Evolutionary conservation across 2,329 filamentous ascomycete genomes (phyloP).

Genomic region (Chaetomium olivaceum): DNA sequence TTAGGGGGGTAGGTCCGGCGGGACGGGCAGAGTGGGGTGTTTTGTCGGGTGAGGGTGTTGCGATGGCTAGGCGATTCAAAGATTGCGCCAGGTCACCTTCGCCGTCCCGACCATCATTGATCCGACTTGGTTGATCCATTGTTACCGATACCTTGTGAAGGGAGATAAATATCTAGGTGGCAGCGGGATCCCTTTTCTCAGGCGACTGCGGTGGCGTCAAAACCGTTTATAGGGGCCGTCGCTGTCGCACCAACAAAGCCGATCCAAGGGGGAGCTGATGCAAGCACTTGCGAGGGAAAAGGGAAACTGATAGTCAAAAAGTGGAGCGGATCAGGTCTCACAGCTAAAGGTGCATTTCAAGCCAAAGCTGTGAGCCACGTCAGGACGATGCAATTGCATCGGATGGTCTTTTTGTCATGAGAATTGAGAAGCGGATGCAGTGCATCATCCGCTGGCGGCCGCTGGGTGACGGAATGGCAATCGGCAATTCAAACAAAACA

Average conservation of each 20-base stretch:
- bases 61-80: slow-evolving; percentile 30
- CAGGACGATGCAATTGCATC: background rate
- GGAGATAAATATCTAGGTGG: background rate
- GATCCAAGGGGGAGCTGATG: background rate
- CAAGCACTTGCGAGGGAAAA: background rate
- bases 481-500: slow-evolving; percentile 11
- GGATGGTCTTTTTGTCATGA: background rate
- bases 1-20: slow-evolving; percentile 35
- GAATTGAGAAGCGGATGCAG: background rate
- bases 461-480: background rate
- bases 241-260: slow-evolving; percentile 4
- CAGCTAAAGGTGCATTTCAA: background rate
- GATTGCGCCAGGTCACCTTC: slow-evolving; percentile 28
- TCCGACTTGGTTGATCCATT: slow-evolving; percentile 11
- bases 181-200: background rate
- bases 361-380: background rate
- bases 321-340: background rate
- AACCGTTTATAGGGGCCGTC: background rate
- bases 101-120: slow-evolving; percentile 4
- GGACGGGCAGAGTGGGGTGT: slow-evolving; percentile 32
- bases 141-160: slow-evolving; percentile 5
- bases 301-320: background rate
- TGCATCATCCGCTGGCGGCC: background rate
- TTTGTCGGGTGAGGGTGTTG: slow-evolving; percentile 24
- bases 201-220: slow-evolving; percentile 2